Percentiles rank a stretch among this genome's conserved stretches.
phyloP scores from a whole-genome alignment of 1,139 yeast genomes.

The Lodderomyces pseudojiufengensis region DNA sequence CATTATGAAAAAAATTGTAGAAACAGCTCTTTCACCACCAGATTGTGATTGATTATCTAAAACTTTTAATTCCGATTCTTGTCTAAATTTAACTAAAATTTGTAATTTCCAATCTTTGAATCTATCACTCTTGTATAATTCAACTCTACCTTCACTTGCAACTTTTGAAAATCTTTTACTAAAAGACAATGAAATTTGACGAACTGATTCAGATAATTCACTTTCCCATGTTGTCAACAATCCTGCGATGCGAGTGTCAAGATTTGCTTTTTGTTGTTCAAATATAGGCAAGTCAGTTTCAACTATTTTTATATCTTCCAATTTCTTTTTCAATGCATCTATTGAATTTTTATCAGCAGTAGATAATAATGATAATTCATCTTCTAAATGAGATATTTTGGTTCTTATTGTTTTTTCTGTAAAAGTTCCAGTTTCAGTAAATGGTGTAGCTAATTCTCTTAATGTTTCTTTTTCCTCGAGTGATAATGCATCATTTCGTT shows the following conservation, averaged over 20 bases:
- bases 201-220: conserved; percentile 47
- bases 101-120: conserved; percentile 81
- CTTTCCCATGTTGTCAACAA: conserved; percentile 56
- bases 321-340: conserved; percentile 27
- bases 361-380: conserved; percentile 36
- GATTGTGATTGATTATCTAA: conserved; percentile 87
- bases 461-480: conserved; percentile 42
- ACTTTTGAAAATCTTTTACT: conserved; percentile 64
- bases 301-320: conserved; percentile 27
- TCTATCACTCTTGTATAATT: conserved; percentile 49
- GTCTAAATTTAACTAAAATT: conserved; percentile 82
- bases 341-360: conserved; percentile 40
- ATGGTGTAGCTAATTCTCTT: conserved; percentile 40
- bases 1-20: conserved; percentile 87
- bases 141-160: conserved; percentile 83
- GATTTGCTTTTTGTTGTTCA: conserved; percentile 21
- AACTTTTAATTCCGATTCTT: conserved; percentile 61
- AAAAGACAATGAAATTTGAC: conserved; percentile 58
- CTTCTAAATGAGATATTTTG: conserved; percentile 34
- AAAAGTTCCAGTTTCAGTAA: conserved; percentile 40
- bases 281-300: conserved; percentile 34
- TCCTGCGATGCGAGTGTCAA: conserved; percentile 34
- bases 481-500: conserved; percentile 35
- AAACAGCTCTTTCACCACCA: conserved; percentile 96
- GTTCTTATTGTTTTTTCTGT: conserved; percentile 32